Percentiles rank a stretch among this genome's conserved stretches.
phyloP scores from a whole-genome alignment of 2,329 filamentous ascomycete species.

The Fusarium sp. region DNA sequence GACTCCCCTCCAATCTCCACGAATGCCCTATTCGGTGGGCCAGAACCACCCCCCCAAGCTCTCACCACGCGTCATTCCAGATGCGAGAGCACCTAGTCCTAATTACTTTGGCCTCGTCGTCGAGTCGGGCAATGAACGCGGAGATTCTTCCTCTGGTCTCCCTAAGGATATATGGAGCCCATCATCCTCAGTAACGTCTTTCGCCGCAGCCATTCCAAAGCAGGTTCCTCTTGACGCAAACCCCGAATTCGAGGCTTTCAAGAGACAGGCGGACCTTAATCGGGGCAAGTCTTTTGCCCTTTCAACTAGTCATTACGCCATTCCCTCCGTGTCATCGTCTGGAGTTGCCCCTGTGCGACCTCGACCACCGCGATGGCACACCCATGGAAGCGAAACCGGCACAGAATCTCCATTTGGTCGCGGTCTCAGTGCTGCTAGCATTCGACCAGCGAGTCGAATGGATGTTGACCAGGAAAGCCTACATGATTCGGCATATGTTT shows the following conservation, averaged over 20 bases:
- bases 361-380: constrained; percentile 61
- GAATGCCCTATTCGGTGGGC: constrained; percentile 65
- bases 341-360: constrained; percentile 53
- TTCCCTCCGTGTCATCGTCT: constrained; percentile 45
- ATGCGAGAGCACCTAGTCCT: constrained; percentile 71
- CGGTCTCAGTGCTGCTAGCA: constrained; percentile 36
- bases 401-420: constrained; percentile 51
- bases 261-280: constrained; percentile 77
- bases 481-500: constrained; percentile 67
- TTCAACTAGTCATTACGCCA: constrained; percentile 59
- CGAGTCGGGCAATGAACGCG: constrained; percentile 69
- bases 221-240: constrained; percentile 80
- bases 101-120: constrained; percentile 88
- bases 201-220: constrained; percentile 75
- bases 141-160: constrained; percentile 74
- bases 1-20: constrained; percentile 66
- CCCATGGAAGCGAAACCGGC: constrained; percentile 59
- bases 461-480: constrained; percentile 61
- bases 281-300: constrained; percentile 60
- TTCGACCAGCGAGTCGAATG: constrained; percentile 49
- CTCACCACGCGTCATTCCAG: constrained; percentile 55
- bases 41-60: constrained; percentile 66
- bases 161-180: constrained; percentile 81
- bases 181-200: constrained; percentile 77
- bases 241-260: constrained; percentile 85